Evolutionary conservation across 2,329 filamentous ascomycete species (phyloP), one percentile per base, ranked within the genome.

Genomic region (Nemania diffusa): DNA sequence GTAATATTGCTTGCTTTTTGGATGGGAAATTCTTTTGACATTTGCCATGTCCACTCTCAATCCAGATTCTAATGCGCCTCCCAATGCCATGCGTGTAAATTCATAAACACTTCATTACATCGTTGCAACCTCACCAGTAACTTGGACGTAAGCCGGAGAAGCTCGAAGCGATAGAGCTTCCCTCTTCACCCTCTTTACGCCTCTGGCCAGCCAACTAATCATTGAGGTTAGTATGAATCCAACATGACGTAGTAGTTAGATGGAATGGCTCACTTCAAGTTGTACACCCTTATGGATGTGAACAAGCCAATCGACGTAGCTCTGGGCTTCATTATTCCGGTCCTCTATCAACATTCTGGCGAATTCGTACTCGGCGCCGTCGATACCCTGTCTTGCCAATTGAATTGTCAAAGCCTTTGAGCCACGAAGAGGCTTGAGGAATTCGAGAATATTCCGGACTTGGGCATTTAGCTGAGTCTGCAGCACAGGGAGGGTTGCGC

Each of bases 301-400:
- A 65, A 99, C 96, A 75, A 99, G 84, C 96, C 96, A 99, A 81
- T 99, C 96, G 37, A 98, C 96, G 80, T 98, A 99, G 78, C 92
- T 97, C 81, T 97, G 94, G 40, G 96, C 96, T 82, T 99, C 96
- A 73, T 97, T 97, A 79, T 98, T 98, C 71, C 96, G 88, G 77
- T 99, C 96, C 81, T 99, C 96, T 34, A 97, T 90, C 72, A 99
- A 81, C 81, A 97, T 84, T 60, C 94, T 85, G 7, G 96, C 96
- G 83, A 98, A 99, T 80, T 99, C 96, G 75, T 94, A 98, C 79
- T 99, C 96, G 2, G 94, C 93, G 0, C 96, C 96, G 76, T 99
- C 96, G 3, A 98, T 85, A 0, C 94, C 94, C 80, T 98, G 96
- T 65, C 96, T 84, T 7, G 96, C 96, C 55, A 99, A 85, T 80